phyloP scores from a whole-genome alignment of 176 grass and related monocot genomes.

The Pontederia paniculata region DNA sequence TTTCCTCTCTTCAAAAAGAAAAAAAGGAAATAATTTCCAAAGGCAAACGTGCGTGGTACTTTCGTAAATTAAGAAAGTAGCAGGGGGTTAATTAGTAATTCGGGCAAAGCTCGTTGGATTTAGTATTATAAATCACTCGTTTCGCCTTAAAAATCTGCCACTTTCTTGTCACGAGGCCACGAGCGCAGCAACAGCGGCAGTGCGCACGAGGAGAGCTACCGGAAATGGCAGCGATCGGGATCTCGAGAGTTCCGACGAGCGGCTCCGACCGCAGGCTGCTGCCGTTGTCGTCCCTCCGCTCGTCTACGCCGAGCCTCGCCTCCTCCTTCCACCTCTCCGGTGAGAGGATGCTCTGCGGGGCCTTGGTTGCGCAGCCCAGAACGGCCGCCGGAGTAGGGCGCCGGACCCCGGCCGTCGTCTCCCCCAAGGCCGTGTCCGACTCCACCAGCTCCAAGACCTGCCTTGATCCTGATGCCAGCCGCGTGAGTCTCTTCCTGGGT shows the following conservation, averaged over 20 bases:
- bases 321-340: slow-evolving; percentile 11
- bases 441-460: slow-evolving; percentile 71
- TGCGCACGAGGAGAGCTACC: too few relatives aligned
- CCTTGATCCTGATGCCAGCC: slow-evolving; percentile 82
- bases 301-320: neutral
- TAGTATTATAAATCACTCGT: too few relatives aligned
- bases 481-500: slow-evolving; percentile 24
- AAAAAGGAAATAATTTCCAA: too few relatives aligned
- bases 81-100: too few relatives aligned
- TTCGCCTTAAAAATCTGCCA: too few relatives aligned
- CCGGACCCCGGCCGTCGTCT: slow-evolving; percentile 28
- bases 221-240: slow-evolving; percentile 22
- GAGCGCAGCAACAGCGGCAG: too few relatives aligned
- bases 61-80: too few relatives aligned
- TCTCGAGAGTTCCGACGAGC: slow-evolving; percentile 1
- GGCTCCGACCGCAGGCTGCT: neutral
- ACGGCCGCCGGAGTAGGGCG: neutral
- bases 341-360: slow-evolving; percentile 14
- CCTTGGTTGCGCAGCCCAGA: neutral
- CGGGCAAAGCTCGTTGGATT: too few relatives aligned
- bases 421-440: slow-evolving; percentile 56
- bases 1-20: too few relatives aligned
- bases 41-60: too few relatives aligned
- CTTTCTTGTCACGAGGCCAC: too few relatives aligned
- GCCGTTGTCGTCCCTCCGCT: neutral